A percentile compares a stretch with the other conserved stretches of the same genome.
Evolutionary conservation across 1,284 basidiomycete genomes (phyloP).

Genomic region (Moniliophthora roreri): DNA sequence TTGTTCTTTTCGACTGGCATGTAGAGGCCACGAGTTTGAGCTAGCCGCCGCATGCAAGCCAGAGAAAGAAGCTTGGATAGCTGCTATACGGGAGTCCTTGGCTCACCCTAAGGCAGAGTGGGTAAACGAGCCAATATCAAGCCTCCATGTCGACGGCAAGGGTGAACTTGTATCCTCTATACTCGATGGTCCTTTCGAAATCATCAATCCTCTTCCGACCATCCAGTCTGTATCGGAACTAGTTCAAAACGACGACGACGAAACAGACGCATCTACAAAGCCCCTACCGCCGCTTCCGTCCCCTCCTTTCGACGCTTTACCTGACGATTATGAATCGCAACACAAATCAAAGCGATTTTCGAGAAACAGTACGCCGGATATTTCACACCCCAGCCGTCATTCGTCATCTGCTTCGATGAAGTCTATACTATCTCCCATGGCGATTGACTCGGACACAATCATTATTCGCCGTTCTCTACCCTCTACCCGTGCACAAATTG

Average conservation of each 20-base stretch:
- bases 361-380: slow-evolving; percentile 18
- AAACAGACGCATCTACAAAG: background rate
- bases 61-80: slow-evolving; percentile 86
- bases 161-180: slow-evolving; percentile 33
- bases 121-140: slow-evolving; percentile 61
- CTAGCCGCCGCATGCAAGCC: slow-evolving; percentile 77
- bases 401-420: slow-evolving; percentile 61
- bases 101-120: slow-evolving; percentile 39
- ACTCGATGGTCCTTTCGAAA: slow-evolving; percentile 38
- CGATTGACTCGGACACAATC: slow-evolving; percentile 55
- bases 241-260: slow-evolving; percentile 26
- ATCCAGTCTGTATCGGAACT: slow-evolving; percentile 65
- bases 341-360: slow-evolving; percentile 17
- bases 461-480: slow-evolving; percentile 70
- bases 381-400: slow-evolving; percentile 41
- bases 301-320: background rate
- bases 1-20: slow-evolving; percentile 75
- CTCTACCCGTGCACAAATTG: slow-evolving; percentile 65
- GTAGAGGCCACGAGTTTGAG: slow-evolving; percentile 74
- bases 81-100: slow-evolving; percentile 54
- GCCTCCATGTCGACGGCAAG: slow-evolving; percentile 46
- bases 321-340: background rate
- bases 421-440: slow-evolving; percentile 47
- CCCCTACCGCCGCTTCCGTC: too few relatives aligned
- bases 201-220: slow-evolving; percentile 46